Percentiles rank a stretch among this genome's conserved stretches.
These are phyloP conservation scores for Ilex asprella DNA, from an alignment of 257 asterid genomes.

Conservation along the genomic window DNA sequence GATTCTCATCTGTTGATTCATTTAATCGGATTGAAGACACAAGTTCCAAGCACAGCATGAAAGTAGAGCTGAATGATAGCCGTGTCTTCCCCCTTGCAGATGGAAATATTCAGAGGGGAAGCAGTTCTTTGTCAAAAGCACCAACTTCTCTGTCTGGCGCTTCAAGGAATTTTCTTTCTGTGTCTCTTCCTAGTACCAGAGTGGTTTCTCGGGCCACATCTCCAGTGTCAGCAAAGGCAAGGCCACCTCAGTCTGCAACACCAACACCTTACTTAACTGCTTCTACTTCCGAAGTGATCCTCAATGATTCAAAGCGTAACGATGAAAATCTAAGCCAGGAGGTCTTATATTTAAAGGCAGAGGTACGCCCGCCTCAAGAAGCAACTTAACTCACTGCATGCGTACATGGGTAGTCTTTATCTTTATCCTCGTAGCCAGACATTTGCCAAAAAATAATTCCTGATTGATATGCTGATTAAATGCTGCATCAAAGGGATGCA, in stretches of 20 bases:
- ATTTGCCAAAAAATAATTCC: too few relatives aligned
- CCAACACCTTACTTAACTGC: constrained; percentile 25
- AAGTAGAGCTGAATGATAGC: constrained; percentile 28
- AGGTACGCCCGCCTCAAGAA: constrained; percentile 37
- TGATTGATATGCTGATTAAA: too few relatives aligned
- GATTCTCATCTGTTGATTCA: constrained; percentile 60
- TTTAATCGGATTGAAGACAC: constrained; percentile 41
- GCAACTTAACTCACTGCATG: not conserved
- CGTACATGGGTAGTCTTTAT: too few relatives aligned
- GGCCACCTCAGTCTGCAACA: constrained; percentile 30
- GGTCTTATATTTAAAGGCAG: constrained; percentile 57
- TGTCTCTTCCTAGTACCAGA: constrained; percentile 44
- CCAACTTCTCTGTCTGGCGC: constrained; percentile 35
- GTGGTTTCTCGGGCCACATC: constrained; percentile 46
- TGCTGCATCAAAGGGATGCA: too few relatives aligned
- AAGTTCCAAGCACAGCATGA: constrained; percentile 21
- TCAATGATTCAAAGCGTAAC: constrained; percentile 30
- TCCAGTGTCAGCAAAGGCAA: constrained; percentile 42
- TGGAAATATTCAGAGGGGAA: constrained; percentile 39
- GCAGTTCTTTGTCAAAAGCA: constrained; percentile 44
- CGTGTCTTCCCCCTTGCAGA: constrained; percentile 34
- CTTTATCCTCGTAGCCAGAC: too few relatives aligned
- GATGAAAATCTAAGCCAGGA: constrained; percentile 42
- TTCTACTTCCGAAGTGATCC: constrained; percentile 31
- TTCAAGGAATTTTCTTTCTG: constrained; percentile 30